Base-by-base conservation (phyloP, 1,139 yeast species). In the Suhomyces bolitotheri region DNA sequence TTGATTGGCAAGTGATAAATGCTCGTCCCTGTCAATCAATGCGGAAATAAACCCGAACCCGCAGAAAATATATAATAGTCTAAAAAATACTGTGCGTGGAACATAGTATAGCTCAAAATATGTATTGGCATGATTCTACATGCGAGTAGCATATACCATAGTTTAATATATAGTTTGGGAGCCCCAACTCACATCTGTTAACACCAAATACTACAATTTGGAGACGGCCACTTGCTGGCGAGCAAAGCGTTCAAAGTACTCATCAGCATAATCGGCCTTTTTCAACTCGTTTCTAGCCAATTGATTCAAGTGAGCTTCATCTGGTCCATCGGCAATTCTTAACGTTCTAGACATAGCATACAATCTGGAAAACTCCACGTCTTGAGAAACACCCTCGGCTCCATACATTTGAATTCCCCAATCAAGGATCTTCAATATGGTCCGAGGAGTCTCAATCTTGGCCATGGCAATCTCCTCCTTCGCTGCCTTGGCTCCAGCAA, bases 291-390 rank as follows among this genome's bases (percentile, higher is more conserved):
- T 56, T 38, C 77, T 63, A 8, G 78, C 86, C 48, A 81, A 65
- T 58, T 80, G 87, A 46, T 66, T 64, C 56, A 78, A 62, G 55
- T 82, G 87, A 6, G 83, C 83, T 58, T 81, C 88, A 60, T 81
- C 88, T 2, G 89, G 88, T 7, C 88, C 87, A 54, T 82, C 89
- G 12, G 88, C 87, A 41, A 80, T 77, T 43, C 87, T 65, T 40
- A 81, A 67, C 25, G 83, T 78, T 56, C 88, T 68, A 41, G 76
- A 67, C 43, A 61, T 60, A 20, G 80, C 78, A 58, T 75, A 82
- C 62, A 74, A 60, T 42, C 71, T 58, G 1, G 86, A 80, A 50
- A 82, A 64, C 37, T 77, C 80, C 10, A 81, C 73, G 46, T 81
- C 88, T 55, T 80, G 81, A 21, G 75, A 68, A 11, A 81, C 73